These are phyloP conservation scores for Babesia caballi DNA, from an alignment of 169 alveolate genomes.

Conservation along the genomic window DNA sequence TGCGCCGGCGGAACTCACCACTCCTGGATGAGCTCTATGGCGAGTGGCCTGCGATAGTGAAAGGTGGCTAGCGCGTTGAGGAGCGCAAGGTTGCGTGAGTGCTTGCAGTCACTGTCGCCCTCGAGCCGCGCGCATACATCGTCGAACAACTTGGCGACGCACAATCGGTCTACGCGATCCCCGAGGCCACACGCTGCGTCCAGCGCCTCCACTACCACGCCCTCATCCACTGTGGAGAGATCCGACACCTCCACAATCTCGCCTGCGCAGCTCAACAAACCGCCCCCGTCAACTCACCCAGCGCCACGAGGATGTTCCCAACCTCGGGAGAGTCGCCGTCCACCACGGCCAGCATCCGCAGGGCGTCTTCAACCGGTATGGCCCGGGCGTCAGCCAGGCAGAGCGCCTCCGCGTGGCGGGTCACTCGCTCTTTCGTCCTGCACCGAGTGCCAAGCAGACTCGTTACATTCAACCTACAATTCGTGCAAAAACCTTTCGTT, in stretches of 20 bases:
- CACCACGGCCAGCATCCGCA: slow-evolving; percentile 32
- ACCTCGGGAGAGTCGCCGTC: neutral
- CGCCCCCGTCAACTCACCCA: slow-evolving; percentile 16
- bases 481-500: slow-evolving; percentile 42
- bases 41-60: slow-evolving; percentile 18
- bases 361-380: slow-evolving; percentile 25
- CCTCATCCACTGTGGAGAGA: slow-evolving; percentile 28
- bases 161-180: slow-evolving; percentile 20
- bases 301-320: slow-evolving; percentile 31
- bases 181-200: slow-evolving; percentile 25
- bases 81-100: slow-evolving; percentile 32
- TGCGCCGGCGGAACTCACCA: neutral
- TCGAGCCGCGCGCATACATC: slow-evolving; percentile 47
- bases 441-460: neutral
- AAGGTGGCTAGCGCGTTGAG: slow-evolving; percentile 42
- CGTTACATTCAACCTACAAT: neutral
- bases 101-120: neutral
- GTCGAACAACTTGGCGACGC: slow-evolving; percentile 28
- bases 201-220: slow-evolving; percentile 23
- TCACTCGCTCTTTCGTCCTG: slow-evolving; percentile 44
- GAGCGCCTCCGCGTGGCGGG: slow-evolving; percentile 49
- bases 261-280: slow-evolving; percentile 4
- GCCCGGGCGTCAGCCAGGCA: slow-evolving; percentile 14
- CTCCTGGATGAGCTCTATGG: slow-evolving; percentile 12
- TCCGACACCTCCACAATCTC: slow-evolving; percentile 52